phyloP scores from a whole-genome alignment of 345 rosid species.

The Syzygium jambos region DNA sequence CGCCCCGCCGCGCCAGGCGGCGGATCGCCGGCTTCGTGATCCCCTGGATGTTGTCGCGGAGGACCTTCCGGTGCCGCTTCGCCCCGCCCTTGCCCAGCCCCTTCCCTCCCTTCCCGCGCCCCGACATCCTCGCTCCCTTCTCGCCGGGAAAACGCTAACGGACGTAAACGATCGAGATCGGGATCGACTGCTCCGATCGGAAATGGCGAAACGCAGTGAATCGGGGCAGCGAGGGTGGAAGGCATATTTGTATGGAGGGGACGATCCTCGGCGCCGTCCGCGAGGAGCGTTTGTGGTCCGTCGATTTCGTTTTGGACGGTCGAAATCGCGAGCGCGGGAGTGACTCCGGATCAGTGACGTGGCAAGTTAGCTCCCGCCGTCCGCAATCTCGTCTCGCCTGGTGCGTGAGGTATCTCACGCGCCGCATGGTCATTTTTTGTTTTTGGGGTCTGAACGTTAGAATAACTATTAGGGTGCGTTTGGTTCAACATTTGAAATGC shows the following conservation, averaged over 20 bases:
- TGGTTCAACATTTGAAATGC: no score
- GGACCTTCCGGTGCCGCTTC: slow-evolving; percentile 20
- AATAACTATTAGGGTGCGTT: no score
- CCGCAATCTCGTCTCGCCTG: no score
- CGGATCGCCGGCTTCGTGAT: slow-evolving; percentile 14
- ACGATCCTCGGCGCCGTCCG: background rate
- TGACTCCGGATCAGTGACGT: background rate
- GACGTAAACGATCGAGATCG: background rate
- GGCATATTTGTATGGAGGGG: background rate
- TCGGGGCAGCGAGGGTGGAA: background rate
- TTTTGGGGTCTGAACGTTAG: no score
- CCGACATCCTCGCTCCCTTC: slow-evolving; percentile 7
- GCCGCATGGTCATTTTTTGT: no score
- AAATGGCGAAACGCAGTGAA: no score
- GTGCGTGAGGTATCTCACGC: no score
- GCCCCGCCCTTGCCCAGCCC: slow-evolving; percentile 32
- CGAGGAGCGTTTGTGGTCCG: background rate
- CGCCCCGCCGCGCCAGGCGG: slow-evolving; percentile 18
- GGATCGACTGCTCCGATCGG: background rate
- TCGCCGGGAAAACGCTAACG: background rate
- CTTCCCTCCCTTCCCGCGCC: slow-evolving; percentile 26
- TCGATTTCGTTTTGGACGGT: background rate
- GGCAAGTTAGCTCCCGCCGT: background rate
- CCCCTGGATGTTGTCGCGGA: slow-evolving; percentile 27
- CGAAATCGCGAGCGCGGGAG: background rate